Conservation (phyloP, 2,329 filamentous ascomycete genomes). For the Apiospora malaysiana region DNA sequence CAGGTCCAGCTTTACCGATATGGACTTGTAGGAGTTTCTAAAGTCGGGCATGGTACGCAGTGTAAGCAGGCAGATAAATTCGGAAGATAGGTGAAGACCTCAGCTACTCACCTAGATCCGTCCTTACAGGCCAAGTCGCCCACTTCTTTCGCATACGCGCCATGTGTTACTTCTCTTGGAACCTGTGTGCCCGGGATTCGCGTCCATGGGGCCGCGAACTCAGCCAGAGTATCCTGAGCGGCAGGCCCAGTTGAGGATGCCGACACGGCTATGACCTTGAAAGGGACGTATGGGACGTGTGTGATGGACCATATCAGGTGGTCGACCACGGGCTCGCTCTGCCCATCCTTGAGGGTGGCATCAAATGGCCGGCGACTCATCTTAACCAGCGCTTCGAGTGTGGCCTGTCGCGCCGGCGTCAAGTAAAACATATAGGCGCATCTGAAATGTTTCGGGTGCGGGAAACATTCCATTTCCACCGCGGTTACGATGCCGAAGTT, state of each 20-base stretch:
- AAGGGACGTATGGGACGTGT: not conserved
- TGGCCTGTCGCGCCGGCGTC: not conserved
- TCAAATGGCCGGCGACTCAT: not conserved
- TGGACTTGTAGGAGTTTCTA: not conserved
- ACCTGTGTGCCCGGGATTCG: not conserved
- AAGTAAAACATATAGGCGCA: constrained; percentile 1
- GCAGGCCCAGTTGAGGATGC: not conserved
- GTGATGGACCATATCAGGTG: not conserved
- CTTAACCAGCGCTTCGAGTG: not conserved
- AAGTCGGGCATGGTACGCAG: not conserved
- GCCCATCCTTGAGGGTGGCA: not conserved
- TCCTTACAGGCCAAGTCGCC: not conserved
- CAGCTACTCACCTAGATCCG: not conserved
- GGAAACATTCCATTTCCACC: constrained; percentile 2
- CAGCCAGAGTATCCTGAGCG: not conserved
- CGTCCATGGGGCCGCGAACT: not conserved
- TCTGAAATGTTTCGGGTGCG: not conserved
- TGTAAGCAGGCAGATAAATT: not conserved
- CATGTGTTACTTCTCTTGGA: not conserved
- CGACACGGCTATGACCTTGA: not conserved
- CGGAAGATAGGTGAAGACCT: not conserved
- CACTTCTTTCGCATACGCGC: constrained; percentile 9
- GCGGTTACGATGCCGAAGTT: constrained; percentile 15
- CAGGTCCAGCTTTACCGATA: not conserved
- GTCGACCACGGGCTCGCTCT: not conserved